phyloP scores from a whole-genome alignment of 179 eudicot species.

The Spinacia oleracea region DNA sequence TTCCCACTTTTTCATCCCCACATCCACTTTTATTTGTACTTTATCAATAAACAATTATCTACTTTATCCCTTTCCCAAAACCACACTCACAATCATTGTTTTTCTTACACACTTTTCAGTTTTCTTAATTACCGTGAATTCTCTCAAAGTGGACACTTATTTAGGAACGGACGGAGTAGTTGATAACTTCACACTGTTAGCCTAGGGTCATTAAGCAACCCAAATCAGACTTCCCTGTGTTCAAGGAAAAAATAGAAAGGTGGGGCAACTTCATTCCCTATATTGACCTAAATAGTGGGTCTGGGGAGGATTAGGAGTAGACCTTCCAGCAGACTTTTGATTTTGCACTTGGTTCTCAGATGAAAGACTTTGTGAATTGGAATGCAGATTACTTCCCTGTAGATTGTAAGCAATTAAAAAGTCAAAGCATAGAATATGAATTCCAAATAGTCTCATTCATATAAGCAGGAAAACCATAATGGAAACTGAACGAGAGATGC shows the following conservation, averaged over 20 bases:
- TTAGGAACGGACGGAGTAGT: too few species aligned
- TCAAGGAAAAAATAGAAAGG: not conserved
- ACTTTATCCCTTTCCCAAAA: too few species aligned
- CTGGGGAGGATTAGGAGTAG: conserved; percentile 5
- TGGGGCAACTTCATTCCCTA: not conserved
- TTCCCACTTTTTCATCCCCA: too few species aligned
- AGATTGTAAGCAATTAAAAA: not conserved
- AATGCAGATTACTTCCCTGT: conserved; percentile 27
- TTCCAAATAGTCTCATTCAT: not conserved
- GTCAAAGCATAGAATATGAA: not conserved
- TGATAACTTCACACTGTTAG: not conserved
- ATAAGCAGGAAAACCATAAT: not conserved
- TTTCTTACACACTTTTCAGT: too few species aligned
- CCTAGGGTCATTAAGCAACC: not conserved
- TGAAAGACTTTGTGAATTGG: conserved; percentile 15
- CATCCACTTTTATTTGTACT: too few species aligned
- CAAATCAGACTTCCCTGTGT: not conserved
- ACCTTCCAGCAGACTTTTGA: conserved; percentile 22
- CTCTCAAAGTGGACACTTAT: too few species aligned
- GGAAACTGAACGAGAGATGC: conserved; percentile 1
- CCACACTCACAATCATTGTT: too few species aligned
- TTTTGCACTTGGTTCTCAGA: conserved; percentile 16
- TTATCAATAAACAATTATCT: too few species aligned
- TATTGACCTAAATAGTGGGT: not conserved
- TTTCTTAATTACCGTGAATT: too few species aligned